Evolutionary conservation across 192 early-diverging fungal genomes (phyloP), one percentile per base, ranked within the genome.

Genomic region (Coemansia interrupta): DNA sequence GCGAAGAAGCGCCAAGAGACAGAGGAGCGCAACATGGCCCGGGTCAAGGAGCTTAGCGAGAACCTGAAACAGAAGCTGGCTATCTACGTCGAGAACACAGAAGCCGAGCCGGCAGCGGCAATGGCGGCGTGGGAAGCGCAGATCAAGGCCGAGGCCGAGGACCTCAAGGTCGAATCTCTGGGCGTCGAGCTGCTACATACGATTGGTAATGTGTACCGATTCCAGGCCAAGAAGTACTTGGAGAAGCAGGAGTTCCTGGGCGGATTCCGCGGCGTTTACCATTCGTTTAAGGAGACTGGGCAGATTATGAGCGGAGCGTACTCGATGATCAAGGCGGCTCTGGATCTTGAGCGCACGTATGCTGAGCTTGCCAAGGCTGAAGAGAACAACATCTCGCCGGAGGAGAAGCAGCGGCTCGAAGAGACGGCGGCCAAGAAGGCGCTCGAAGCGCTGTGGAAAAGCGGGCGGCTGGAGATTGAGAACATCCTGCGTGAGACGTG

Each of bases 381-480:
- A 55, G 87, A 94, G 68, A 87, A 88, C 60, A 87, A 86, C 53
- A 76, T 90, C 43, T 81, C 86, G 44, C 71, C 80, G 28, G 80
- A 84, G 55, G 84, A 88, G 66, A 85, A 83, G 62, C 83, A 72
- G 54, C 84, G 72, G 47, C 64, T 90, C 43, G 87, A 88, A 68
- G 87, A 87, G 30, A 72, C 71, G 18, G 87, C 87, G n/a, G 87
- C 86, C 13, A 78, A 78, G 56, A 84, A 92, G 82, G 96, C 91
- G 11, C 68, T 99, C 52, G 83, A 92, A 58, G 92, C 92, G 7
- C 82, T 97, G 50, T 97, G 95, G 95, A 83, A 89, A 72, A 92
- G 91, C 19, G 90, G 87, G 48, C 94, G 95, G 62, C 70, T 99
- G 59, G 97, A 99, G 64, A 93, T 99, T 44, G 93, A 97, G 68